phyloP scores from a whole-genome alignment of 352 stramenopile species.

The Globisporangium viniferum region DNA sequence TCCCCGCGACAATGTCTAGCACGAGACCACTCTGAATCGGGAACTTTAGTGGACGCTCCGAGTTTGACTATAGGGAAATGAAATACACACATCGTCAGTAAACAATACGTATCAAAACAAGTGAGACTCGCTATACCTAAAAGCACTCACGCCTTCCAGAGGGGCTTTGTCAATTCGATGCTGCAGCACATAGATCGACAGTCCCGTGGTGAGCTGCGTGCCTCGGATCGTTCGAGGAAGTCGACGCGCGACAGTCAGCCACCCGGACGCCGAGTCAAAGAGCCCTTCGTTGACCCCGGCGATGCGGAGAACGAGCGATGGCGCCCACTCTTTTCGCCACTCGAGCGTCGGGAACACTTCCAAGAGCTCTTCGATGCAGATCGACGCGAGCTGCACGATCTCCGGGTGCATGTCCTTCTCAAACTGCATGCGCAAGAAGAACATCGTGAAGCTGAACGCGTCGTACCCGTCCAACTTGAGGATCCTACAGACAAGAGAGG shows the following conservation, averaged over 20 bases:
- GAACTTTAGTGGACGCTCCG: constrained; percentile 76
- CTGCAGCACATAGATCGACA: constrained; percentile 79
- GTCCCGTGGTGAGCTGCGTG: constrained; percentile 69
- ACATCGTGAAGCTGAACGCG: constrained; percentile 83
- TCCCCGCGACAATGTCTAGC: constrained; percentile 74
- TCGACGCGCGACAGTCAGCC: constrained; percentile 68
- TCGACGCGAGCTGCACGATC: constrained; percentile 72
- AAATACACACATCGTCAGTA: not conserved
- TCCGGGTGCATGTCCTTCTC: constrained; percentile 67
- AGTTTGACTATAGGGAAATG: constrained; percentile 24
- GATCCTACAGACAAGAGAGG: constrained; percentile 12
- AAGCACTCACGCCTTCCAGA: constrained; percentile 36
- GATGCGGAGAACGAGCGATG: constrained; percentile 75
- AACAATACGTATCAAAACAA: not conserved
- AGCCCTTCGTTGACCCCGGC: constrained; percentile 70
- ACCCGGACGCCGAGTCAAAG: constrained; percentile 72
- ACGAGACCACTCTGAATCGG: constrained; percentile 73
- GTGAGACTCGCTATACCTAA: not conserved
- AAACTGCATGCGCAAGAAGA: constrained; percentile 86
- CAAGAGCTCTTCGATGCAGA: constrained; percentile 78
- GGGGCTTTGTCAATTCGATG: constrained; percentile 66
- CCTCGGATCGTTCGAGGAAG: constrained; percentile 69
- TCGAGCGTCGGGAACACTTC: constrained; percentile 64
- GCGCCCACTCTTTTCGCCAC: constrained; percentile 75
- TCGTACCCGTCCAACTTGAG: constrained; percentile 71